These are phyloP conservation scores for Penicillium rolfsii DNA, from an alignment of 2,329 filamentous ascomycete species.

Conservation along the genomic window DNA sequence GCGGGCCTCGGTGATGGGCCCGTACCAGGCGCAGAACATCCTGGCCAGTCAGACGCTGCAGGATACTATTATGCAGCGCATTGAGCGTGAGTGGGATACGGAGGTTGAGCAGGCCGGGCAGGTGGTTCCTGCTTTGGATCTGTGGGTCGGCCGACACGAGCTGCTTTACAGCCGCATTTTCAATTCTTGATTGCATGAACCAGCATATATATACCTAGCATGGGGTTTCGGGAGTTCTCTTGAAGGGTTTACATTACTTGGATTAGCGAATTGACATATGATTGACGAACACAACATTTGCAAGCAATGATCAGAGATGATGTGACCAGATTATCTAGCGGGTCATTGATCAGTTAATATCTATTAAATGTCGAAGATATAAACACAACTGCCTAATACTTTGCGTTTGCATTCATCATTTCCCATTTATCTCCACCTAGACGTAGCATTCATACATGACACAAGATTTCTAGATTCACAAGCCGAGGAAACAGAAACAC, in stretches of 20 bases:
- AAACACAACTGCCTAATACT: conserved; percentile 22
- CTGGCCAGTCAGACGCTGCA: conserved; percentile 59
- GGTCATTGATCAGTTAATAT: too few species aligned
- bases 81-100: conserved; percentile 54
- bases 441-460: conserved; percentile 42
- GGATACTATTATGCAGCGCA: conserved; percentile 53
- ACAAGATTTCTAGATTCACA: conserved; percentile 25
- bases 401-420: conserved; percentile 32
- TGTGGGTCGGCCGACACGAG: conserved; percentile 69
- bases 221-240: not conserved
- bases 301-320: not conserved
- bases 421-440: conserved; percentile 27
- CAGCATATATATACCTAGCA: conserved; percentile 5
- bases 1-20: conserved; percentile 65
- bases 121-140: conserved; percentile 63
- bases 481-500: conserved; percentile 17
- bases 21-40: conserved; percentile 65
- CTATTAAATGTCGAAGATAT: not conserved
- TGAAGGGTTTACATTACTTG: not conserved
- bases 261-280: not conserved
- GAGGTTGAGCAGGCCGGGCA: conserved; percentile 61
- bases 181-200: conserved; percentile 55
- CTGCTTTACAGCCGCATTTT: conserved; percentile 69
- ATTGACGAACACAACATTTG: not conserved
- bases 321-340: not conserved